phyloP scores from a whole-genome alignment of 768 basidiomycete genomes.

The Saitozyma sp. region DNA sequence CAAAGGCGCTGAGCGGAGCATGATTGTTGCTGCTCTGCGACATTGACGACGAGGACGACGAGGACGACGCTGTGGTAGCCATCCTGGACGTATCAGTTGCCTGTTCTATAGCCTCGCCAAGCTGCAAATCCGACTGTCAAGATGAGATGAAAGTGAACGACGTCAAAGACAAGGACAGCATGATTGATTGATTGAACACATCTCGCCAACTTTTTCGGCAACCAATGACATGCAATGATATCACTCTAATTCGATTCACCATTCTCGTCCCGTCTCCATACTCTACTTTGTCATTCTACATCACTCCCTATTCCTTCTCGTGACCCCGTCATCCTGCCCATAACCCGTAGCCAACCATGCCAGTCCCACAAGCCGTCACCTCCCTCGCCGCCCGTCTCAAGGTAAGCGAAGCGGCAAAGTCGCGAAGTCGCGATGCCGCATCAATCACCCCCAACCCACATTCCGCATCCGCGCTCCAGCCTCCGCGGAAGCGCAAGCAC shows the following conservation, averaged over 20 bases:
- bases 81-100: too few species aligned
- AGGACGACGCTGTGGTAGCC: too few species aligned
- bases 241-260: too few species aligned
- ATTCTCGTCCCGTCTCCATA: neutral
- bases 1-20: conserved; percentile 52
- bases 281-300: neutral
- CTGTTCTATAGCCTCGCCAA: too few species aligned
- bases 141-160: too few species aligned
- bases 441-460: neutral
- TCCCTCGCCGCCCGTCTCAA: conserved; percentile 25
- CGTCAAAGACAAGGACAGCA: too few species aligned
- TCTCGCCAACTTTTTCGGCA: neutral
- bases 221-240: neutral
- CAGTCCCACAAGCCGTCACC: conserved; percentile 8
- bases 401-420: conserved; percentile 10
- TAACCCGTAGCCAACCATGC: conserved; percentile 2
- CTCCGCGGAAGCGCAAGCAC: too few species aligned
- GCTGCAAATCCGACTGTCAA: too few species aligned
- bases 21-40: neutral
- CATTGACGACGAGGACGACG: too few species aligned
- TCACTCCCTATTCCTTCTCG: neutral
- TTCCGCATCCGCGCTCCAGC: neutral
- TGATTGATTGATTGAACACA: neutral
- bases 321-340: neutral
- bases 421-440: neutral